Evolutionary conservation across 495 filamentous ascomycete species (phyloP).

Genomic region (Hypoxylon trugodes): DNA sequence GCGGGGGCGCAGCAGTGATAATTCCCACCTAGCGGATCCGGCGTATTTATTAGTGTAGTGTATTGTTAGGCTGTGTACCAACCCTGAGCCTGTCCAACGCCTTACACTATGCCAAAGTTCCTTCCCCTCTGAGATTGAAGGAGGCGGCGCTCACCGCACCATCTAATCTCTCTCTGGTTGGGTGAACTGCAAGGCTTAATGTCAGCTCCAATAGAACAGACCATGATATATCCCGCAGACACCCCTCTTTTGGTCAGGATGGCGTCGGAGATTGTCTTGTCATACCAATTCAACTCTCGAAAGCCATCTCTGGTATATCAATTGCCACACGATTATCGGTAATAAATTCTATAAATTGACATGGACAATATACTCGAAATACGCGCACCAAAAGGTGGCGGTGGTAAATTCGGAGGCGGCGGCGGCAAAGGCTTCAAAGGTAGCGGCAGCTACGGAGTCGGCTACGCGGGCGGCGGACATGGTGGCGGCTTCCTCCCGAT

Average conservation of each 20-base stretch:
- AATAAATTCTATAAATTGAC: too few relatives aligned
- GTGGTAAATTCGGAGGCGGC: too few relatives aligned
- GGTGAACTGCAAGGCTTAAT: constrained; percentile 28
- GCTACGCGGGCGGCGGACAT: constrained; percentile 1
- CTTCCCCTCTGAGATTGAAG: not conserved
- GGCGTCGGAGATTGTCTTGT: not conserved
- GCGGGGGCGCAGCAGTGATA: too few relatives aligned
- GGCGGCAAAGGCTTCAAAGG: not conserved
- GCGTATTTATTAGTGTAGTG: too few relatives aligned
- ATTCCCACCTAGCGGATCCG: too few relatives aligned
- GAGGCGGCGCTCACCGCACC: constrained; percentile 8
- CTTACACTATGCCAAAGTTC: not conserved
- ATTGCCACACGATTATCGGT: too few relatives aligned
- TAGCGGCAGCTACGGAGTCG: not conserved
- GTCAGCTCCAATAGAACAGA: not conserved
- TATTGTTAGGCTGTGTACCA: too few relatives aligned
- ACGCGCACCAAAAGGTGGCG: constrained; percentile 26
- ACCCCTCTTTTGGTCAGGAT: constrained; percentile 17
- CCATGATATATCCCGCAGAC: constrained; percentile 13
- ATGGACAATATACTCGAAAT: constrained; percentile 4
- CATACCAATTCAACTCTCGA: not conserved
- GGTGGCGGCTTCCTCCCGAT: not conserved
- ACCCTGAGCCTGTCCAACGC: too few relatives aligned
- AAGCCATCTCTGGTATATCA: too few relatives aligned
- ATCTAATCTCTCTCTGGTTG: too few relatives aligned